A percentile compares a stretch with the other conserved stretches of the same genome.
Evolutionary conservation across 345 rosid genomes (phyloP).

Genomic region (Gossypium mustelinum): DNA sequence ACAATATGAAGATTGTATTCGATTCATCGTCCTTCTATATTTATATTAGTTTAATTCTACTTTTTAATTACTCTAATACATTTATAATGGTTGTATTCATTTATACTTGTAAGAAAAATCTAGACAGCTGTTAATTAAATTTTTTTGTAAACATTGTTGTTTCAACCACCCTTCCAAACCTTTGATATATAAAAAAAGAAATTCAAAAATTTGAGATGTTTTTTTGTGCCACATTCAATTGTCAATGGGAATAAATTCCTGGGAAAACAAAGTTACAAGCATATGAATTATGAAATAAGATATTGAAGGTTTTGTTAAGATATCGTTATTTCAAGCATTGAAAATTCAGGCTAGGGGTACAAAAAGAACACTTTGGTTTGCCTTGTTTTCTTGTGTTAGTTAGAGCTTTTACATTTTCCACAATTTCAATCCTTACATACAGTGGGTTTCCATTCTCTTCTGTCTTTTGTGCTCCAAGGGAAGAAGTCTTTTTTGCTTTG

Average conservation of each 20-base stretch:
- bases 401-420: background rate
- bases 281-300: background rate
- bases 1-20: no score
- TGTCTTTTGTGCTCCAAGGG: background rate
- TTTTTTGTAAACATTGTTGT: background rate
- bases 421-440: background rate
- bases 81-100: no score
- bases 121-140: background rate
- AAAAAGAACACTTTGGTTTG: background rate
- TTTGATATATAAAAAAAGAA: background rate
- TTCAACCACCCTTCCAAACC: background rate
- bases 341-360: background rate
- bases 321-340: conserved; percentile 3
- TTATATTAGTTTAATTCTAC: no score
- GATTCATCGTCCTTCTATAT: no score
- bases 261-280: background rate
- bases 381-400: background rate
- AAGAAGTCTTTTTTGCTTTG: background rate
- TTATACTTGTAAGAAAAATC: no score
- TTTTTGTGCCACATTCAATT: background rate
- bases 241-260: background rate
- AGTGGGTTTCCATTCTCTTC: background rate
- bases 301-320: conserved; percentile 2
- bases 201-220: background rate
- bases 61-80: no score